Conservation (phyloP, 2,329 filamentous ascomycete species). For the Herpotrichia juniperi region DNA sequence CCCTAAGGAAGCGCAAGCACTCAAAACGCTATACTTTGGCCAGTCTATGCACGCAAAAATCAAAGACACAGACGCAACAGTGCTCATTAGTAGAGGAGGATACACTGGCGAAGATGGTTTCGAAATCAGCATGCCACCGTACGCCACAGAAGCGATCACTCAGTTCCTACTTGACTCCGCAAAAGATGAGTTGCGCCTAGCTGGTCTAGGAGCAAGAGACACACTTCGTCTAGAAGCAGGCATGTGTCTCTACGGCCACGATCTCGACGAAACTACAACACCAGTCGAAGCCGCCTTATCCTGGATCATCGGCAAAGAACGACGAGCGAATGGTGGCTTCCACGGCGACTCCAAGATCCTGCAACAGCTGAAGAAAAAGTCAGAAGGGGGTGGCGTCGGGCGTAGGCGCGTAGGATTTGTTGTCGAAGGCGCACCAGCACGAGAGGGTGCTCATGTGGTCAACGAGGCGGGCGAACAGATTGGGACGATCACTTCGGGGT, state of each 20-base stretch:
- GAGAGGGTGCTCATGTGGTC: slow-evolving; percentile 85
- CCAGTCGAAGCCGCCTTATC: slow-evolving; percentile 69
- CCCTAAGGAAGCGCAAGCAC: slow-evolving; percentile 44
- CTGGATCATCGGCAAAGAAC: slow-evolving; percentile 86
- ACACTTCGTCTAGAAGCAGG: slow-evolving; percentile 93
- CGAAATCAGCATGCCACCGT: slow-evolving; percentile 83
- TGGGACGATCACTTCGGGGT: slow-evolving; percentile 85
- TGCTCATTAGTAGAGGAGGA: slow-evolving; percentile 85
- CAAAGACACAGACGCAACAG: slow-evolving; percentile 57
- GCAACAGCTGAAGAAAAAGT: slow-evolving; percentile 74
- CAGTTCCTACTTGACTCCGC: slow-evolving; percentile 70
- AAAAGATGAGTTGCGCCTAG: slow-evolving; percentile 73
- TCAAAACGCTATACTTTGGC: slow-evolving; percentile 78
- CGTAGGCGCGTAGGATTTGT: slow-evolving; percentile 81
- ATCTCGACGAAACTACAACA: slow-evolving; percentile 80
- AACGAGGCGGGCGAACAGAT: slow-evolving; percentile 69
- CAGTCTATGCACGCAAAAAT: slow-evolving; percentile 71
- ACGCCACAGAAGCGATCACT: slow-evolving; percentile 69
- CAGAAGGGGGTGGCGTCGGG: slow-evolving; percentile 72
- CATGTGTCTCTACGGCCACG: slow-evolving; percentile 99
- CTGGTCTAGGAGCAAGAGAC: slow-evolving; percentile 89
- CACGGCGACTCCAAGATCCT: slow-evolving; percentile 82
- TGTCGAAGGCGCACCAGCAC: slow-evolving; percentile 83
- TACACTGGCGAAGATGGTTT: slow-evolving; percentile 99
- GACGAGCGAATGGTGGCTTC: slow-evolving; percentile 75